A percentile compares a stretch with the other conserved stretches of the same genome.
Conservation (phyloP, 352 stramenopile species). For the Globisporangium spinosum region DNA sequence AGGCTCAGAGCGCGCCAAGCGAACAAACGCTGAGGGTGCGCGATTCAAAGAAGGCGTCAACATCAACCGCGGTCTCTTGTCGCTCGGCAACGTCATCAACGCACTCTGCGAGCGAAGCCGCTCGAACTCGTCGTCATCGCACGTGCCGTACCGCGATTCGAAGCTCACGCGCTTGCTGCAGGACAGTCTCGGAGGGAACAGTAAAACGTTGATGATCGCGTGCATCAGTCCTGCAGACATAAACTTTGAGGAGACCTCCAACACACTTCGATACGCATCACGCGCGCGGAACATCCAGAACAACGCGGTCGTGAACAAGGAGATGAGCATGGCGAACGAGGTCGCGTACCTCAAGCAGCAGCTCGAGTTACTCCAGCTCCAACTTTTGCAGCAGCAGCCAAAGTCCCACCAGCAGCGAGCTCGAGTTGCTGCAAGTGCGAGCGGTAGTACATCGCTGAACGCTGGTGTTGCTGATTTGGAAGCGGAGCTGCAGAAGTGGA, state of each 20-base stretch:
- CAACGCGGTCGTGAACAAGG: constrained; percentile 95
- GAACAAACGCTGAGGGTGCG: constrained; percentile 80
- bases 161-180: constrained; percentile 90
- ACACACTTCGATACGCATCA: constrained; percentile 93
- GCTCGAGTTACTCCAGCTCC: constrained; percentile 56
- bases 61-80: constrained; percentile 94
- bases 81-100: constrained; percentile 95
- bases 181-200: constrained; percentile 88
- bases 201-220: constrained; percentile 90
- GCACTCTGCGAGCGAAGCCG: constrained; percentile 86
- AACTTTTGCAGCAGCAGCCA: constrained; percentile 51
- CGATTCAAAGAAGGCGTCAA: constrained; percentile 91
- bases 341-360: constrained; percentile 61
- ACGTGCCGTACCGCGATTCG: constrained; percentile 89
- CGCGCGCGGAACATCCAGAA: constrained; percentile 99
- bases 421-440: neutral
- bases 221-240: constrained; percentile 75
- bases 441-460: neutral
- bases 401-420: constrained; percentile 2
- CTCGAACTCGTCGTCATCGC: constrained; percentile 23
- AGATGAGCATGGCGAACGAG: constrained; percentile 88
- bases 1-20: constrained; percentile 90
- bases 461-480: neutral
- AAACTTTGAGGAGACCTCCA: constrained; percentile 93
- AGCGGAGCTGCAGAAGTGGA: constrained; percentile 26